A percentile compares a stretch with the other conserved stretches of the same genome.
These are phyloP conservation scores for Diaporthe humulicola DNA, from an alignment of 2,329 filamentous ascomycete genomes.

Conservation along the genomic window DNA sequence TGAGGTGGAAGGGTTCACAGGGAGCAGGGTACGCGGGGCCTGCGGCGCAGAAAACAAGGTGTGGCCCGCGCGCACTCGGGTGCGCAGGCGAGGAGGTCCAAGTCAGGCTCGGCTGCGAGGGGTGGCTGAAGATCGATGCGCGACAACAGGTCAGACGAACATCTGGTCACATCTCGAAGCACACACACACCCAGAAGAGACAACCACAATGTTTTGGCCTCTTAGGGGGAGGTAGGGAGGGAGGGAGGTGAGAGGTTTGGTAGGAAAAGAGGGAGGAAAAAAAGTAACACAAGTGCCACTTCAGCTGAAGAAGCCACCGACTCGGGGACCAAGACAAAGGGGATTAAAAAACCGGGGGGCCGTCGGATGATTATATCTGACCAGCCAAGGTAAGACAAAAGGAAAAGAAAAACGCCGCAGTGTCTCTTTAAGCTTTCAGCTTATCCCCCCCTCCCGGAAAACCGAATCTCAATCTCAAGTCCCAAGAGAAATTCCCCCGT, in stretches of 20 bases:
- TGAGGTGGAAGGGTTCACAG: not conserved
- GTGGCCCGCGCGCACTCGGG: not conserved
- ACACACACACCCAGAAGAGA: not conserved
- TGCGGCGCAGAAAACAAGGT: not conserved
- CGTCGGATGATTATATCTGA: not conserved
- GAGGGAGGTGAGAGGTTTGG: not conserved
- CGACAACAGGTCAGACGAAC: not conserved
- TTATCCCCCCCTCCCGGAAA: not conserved
- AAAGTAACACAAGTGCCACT: not conserved
- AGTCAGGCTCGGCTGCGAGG: not conserved
- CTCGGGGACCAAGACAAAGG: not conserved
- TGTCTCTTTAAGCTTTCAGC: slow-evolving; percentile 10
- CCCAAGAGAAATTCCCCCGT: no score
- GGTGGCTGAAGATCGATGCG: not conserved
- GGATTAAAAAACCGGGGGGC: not conserved
- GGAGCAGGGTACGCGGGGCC: no score
- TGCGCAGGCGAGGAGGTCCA: not conserved
- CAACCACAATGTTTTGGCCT: not conserved
- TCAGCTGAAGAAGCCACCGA: not conserved
- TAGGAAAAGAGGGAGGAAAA: not conserved
- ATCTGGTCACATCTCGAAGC: not conserved
- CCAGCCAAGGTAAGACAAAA: not conserved
- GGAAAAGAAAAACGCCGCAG: not conserved
- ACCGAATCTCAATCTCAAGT: not conserved
- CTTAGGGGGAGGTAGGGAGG: no score